Conservation (phyloP, 306 rosid species). For the Lupinus albus region DNA sequence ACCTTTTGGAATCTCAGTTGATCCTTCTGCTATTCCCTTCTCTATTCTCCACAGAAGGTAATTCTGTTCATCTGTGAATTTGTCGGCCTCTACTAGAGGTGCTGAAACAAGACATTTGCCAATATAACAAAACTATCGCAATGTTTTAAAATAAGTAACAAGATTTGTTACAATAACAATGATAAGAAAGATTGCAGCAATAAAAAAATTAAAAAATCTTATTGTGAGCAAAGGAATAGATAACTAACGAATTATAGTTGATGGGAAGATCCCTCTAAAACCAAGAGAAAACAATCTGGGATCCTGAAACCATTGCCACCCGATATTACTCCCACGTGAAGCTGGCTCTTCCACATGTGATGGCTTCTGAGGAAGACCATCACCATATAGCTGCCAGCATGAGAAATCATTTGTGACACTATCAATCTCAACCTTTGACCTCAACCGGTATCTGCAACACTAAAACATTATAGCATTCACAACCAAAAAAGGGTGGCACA, state of each 20-base stretch:
- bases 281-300: conserved; percentile 84
- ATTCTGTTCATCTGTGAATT: conserved; percentile 81
- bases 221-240: conserved; percentile 35
- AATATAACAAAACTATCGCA: background rate
- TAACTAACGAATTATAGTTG: conserved; percentile 67
- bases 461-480: conserved; percentile 34
- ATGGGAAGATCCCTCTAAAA: conserved; percentile 89
- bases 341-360: conserved; percentile 70
- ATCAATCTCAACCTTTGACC: conserved; percentile 96
- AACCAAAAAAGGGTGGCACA: too few species aligned
- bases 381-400: conserved; percentile 90
- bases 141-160: conserved; percentile 2
- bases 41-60: conserved; percentile 73
- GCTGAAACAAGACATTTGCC: conserved; percentile 55
- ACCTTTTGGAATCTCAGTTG: conserved; percentile 90
- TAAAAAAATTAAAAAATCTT: conserved; percentile 32
- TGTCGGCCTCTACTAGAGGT: conserved; percentile 75
- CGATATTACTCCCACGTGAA: conserved; percentile 56
- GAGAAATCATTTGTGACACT: conserved; percentile 63
- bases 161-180: conserved; percentile 3
- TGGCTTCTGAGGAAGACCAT: conserved; percentile 46
- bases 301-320: conserved; percentile 93
- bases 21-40: conserved; percentile 92
- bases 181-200: conserved; percentile 18
- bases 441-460: conserved; percentile 73